Base-by-base conservation (phyloP, 148 eudicot genomes). In the Talinum fruticosum region DNA sequence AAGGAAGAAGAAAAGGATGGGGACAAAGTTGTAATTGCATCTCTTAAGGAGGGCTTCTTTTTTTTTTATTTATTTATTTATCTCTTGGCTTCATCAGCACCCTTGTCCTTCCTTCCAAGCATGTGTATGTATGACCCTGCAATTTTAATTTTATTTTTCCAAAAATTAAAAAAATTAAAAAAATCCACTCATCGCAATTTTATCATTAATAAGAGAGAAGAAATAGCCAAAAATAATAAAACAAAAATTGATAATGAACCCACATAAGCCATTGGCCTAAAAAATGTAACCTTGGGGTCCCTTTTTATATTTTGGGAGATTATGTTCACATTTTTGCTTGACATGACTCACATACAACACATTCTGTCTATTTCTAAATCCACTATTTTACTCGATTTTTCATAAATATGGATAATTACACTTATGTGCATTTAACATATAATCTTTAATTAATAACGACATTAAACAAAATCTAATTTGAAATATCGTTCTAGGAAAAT, bases 61-160 rank as follows among this genome's bases (percentile, higher is more conserved):
- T 64, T n/a, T n/a, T n/a, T n/a, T n/a, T n/a, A n/a, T n/a, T n/a
- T n/a, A n/a, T n/a, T n/a, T n/a, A n/a, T n/a, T 66, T 66, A 66
- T 66, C 41, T 32, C 38, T 14, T 33, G 41, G 36, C 37, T 4
- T 32, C 4, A 66, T 66, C 41, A 33, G 23, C 70, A 2, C 36
- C n/a, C 70, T 29, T 66, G 10, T 34, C n/a, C 70, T 34, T 33
- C 70, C 70, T 34, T 66, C 41, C 70, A 66, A 66, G n/a, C 70
- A 32, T 66, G 10, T 66, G 41, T 14, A 34, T 66, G 41, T 33
- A 7, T 33, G 70, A 34, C 37, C 70, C 70, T 66, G 41, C 41
- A 66, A 33, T 66, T 32, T 51, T 16, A n/a, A n/a, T n/a, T n/a
- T n/a, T n/a, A n/a, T n/a, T n/a, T n/a, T n/a, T n/a, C n/a, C n/a